phyloP scores from a whole-genome alignment of 768 basidiomycete species.

The Lactarius deliciosus region DNA sequence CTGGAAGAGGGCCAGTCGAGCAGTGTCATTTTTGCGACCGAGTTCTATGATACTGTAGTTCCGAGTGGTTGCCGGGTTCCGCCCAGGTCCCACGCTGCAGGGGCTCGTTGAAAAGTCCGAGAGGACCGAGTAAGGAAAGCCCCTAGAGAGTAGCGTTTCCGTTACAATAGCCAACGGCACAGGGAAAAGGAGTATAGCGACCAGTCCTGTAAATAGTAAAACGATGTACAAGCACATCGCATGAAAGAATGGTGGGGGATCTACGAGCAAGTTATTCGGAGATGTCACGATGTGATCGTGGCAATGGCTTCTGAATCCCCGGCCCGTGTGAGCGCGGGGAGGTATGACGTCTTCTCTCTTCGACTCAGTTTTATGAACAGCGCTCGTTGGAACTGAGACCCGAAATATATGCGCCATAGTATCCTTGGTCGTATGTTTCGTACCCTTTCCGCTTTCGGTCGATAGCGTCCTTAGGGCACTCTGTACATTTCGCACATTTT shows the following conservation, averaged over 20 bases:
- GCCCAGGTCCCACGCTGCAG: background rate
- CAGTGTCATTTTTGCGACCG: slow-evolving; percentile 1
- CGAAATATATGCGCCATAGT: too few relatives aligned
- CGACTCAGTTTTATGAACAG: too few relatives aligned
- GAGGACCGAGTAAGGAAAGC: slow-evolving; percentile 13
- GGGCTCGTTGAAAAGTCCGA: slow-evolving; percentile 6
- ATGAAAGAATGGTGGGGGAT: background rate
- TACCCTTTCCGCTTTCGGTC: too few relatives aligned
- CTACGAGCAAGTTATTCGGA: background rate
- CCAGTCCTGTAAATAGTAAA: background rate
- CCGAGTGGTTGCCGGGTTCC: background rate
- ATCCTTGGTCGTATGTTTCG: too few relatives aligned
- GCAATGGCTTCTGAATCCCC: too few relatives aligned
- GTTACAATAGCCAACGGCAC: background rate
- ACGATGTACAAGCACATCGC: background rate
- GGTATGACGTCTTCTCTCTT: too few relatives aligned
- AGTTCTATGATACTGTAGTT: background rate
- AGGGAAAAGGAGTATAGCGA: background rate
- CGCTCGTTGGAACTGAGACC: too few relatives aligned
- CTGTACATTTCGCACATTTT: too few relatives aligned
- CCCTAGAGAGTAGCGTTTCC: background rate
- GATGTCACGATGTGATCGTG: too few relatives aligned
- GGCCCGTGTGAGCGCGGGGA: too few relatives aligned
- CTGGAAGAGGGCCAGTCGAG: slow-evolving; percentile 1
- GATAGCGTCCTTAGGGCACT: too few relatives aligned